A percentile compares a stretch with the other conserved stretches of the same genome.
Evolutionary conservation across 768 basidiomycete species (phyloP).

Genomic region (Aureoboletus auriporus): DNA sequence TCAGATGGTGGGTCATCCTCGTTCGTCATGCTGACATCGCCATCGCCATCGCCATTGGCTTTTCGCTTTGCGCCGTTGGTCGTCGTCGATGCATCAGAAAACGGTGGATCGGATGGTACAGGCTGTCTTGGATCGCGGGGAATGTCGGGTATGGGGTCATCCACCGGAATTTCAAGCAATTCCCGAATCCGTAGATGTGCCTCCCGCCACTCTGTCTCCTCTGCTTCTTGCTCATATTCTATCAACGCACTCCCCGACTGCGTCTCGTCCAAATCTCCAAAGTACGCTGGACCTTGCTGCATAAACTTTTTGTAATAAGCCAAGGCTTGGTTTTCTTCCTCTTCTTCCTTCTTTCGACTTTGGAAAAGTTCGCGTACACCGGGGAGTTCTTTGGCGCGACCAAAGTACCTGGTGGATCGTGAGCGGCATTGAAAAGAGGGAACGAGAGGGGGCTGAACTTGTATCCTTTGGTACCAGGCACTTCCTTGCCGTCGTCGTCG

Average conservation of each 20-base stretch:
- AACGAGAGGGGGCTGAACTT: conserved; percentile 54
- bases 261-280: conserved; percentile 85
- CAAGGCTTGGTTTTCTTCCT: conserved; percentile 78
- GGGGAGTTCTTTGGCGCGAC: conserved; percentile 92
- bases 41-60: conserved; percentile 43
- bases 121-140: conserved; percentile 30
- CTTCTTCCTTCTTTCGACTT: conserved; percentile 79
- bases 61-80: conserved; percentile 49
- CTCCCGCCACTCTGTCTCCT: conserved; percentile 72
- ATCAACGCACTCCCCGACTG: conserved; percentile 53
- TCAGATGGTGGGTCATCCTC: conserved; percentile 25
- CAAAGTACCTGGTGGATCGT: conserved; percentile 72
- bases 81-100: conserved; percentile 14
- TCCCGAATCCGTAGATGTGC: conserved; percentile 53
- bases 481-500: conserved; percentile 93
- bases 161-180: conserved; percentile 46
- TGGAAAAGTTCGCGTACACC: conserved; percentile 95
- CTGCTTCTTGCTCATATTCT: conserved; percentile 65
- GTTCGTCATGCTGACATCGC: conserved; percentile 23
- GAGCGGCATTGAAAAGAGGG: neutral
- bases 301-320: conserved; percentile 84
- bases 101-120: conserved; percentile 19
- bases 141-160: conserved; percentile 50
- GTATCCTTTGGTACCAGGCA: conserved; percentile 95
- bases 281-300: conserved; percentile 85